Base-by-base conservation (phyloP, 352 stramenopile genomes). In the Phytopythium chamaehyphon region DNA sequence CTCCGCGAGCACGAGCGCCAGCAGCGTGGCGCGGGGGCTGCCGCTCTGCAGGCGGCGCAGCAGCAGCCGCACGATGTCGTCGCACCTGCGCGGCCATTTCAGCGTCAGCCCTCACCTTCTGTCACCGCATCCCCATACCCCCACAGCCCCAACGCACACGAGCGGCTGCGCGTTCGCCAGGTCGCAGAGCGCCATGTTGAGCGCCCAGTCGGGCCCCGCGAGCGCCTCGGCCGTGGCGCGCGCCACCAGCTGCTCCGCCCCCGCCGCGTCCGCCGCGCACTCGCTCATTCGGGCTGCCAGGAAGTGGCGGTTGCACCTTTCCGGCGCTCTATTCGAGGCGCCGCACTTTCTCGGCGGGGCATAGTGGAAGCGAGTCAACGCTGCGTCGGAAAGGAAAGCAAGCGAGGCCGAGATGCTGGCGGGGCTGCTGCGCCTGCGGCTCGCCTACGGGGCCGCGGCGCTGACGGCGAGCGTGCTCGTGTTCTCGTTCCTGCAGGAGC, bases 401-500 rank as follows among this genome's bases (percentile, higher is more conserved):
- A n/a, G n/a, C n/a, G n/a, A n/a, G n/a, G n/a, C n/a, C n/a, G 26
- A 28, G 18, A 68, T 74, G 64, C 40, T 87, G 40, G 54, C 50
- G 47, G 48, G 47, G 15, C 14, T 81, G 52, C 51, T 81, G 58
- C 75, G 67, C 39, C 62, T 73, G 57, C 76, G 69, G 14, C 39
- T 90, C 38, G 55, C 90, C 26, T 94, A 90, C 47, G 84, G 84
- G 19, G 82, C 74, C 2, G 82, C 79, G 48, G 84, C 84, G 58
- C 90, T 94, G 77, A 83, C 84, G 8, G 80, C 76, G 14, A 70
- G 79, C 49, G 66, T 91, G 22, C 62, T 88, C 26, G 74, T 89
- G 47, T 94, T 92, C 59, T 86, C 76, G 10, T 89, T 78, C 43
- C 61, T 94, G 8, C 78, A 93, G 49, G 80, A 94, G 54, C 83